Evolutionary conservation across 129 eudicot genomes (phyloP).

Genomic region (Pseudognaphalium luteoalbum): DNA sequence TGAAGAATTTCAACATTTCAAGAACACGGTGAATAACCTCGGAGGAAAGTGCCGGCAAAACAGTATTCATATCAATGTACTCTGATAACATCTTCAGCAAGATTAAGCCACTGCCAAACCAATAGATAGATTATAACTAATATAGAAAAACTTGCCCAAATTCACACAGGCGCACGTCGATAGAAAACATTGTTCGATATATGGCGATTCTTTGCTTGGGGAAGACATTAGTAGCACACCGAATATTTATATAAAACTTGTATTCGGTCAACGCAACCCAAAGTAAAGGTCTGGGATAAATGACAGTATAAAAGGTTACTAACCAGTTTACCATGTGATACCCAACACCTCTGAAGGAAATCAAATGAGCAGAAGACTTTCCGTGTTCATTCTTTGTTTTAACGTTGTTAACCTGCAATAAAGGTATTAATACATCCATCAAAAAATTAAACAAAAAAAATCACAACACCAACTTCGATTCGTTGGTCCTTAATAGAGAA

Average conservation of each 20-base stretch:
- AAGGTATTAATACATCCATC: constrained; percentile 15
- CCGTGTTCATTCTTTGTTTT: constrained; percentile 53
- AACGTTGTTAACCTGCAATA: constrained; percentile 43
- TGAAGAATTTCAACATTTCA: constrained; percentile 89
- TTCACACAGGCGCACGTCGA: constrained; percentile 14
- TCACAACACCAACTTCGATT: constrained; percentile 33
- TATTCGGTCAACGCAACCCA: neutral
- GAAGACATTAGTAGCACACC: neutral
- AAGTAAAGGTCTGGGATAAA: neutral
- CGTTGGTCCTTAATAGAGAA: constrained; percentile 26
- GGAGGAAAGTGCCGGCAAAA: constrained; percentile 74
- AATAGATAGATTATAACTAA: constrained; percentile 7
- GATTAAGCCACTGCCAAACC: constrained; percentile 77
- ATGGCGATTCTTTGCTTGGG: constrained; percentile 1
- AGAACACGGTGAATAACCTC: constrained; percentile 94
- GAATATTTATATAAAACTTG: neutral
- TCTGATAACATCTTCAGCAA: constrained; percentile 98
- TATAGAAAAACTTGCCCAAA: constrained; percentile 6
- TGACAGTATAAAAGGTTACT: constrained; percentile 33
- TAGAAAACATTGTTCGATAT: neutral
- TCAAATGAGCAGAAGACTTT: constrained; percentile 54
- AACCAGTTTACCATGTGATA: constrained; percentile 99
- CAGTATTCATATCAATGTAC: constrained; percentile 82
- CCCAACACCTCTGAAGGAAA: constrained; percentile 70
- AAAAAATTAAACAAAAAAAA: constrained; percentile 10